Conservation (phyloP, 192 early-diverging fungal genomes). For the Gryganskiella cystojenkinii region DNA sequence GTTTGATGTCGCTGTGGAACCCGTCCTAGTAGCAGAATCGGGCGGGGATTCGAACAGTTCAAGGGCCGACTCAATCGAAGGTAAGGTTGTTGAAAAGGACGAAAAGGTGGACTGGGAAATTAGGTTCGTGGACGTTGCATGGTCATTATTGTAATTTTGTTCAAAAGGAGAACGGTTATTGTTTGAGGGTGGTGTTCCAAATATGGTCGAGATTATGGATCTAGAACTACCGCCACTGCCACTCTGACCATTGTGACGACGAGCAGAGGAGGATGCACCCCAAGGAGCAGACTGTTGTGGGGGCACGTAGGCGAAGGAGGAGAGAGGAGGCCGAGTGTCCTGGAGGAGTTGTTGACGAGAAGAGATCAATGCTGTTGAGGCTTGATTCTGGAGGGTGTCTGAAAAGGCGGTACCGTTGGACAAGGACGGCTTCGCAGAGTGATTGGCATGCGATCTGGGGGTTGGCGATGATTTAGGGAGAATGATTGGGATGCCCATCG, state of each 20-base stretch:
- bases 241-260: too few relatives aligned
- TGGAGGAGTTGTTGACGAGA: conserved; percentile 7
- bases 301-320: conserved; percentile 6
- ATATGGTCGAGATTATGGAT: too few relatives aligned
- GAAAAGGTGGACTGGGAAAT: not conserved
- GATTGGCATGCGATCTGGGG: conserved; percentile 1
- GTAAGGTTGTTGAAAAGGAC: not conserved
- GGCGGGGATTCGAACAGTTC: not conserved
- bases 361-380: not conserved
- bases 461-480: conserved; percentile 7
- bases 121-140: too few relatives aligned
- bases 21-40: not conserved
- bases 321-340: conserved; percentile 8
- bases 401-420: conserved; percentile 1
- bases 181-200: too few relatives aligned
- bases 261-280: too few relatives aligned
- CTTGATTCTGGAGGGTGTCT: not conserved
- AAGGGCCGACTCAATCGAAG: not conserved
- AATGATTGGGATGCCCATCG: conserved; percentile 45
- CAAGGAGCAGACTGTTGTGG: not conserved
- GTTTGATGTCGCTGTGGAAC: not conserved
- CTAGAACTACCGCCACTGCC: too few relatives aligned
- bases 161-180: too few relatives aligned
- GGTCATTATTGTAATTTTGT: too few relatives aligned
- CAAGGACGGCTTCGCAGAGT: conserved; percentile 45